A percentile compares a stretch with the other conserved stretches of the same genome.
Evolutionary conservation across 192 early-diverging fungal species (phyloP).

Genomic region (Linnemannia exigua): DNA sequence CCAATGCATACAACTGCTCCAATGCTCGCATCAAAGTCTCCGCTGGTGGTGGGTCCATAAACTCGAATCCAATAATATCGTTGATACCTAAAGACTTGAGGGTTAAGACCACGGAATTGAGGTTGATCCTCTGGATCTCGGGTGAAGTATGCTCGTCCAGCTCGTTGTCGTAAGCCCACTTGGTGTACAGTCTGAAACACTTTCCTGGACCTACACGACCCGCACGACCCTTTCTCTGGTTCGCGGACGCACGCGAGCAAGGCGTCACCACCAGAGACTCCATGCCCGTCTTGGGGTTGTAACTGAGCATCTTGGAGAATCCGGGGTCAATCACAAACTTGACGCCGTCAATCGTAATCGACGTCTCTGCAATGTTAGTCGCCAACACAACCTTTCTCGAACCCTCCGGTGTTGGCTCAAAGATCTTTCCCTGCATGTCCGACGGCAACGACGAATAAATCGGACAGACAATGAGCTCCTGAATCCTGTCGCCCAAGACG

Average conservation of each 20-base stretch:
- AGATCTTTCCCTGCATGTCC: conserved; percentile 97
- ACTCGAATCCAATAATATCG: conserved; percentile 97
- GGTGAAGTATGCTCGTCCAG: conserved; percentile 95
- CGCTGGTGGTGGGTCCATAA: conserved; percentile 97
- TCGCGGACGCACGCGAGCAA: conserved; percentile 93
- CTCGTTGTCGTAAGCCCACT: conserved; percentile 93
- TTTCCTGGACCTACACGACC: conserved; percentile 97
- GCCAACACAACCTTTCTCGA: conserved; percentile 95
- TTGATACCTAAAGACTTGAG: conserved; percentile 97
- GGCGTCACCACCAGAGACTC: conserved; percentile 97
- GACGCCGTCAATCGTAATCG: conserved; percentile 97
- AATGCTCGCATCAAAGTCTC: conserved; percentile 93
- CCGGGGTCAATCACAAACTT: conserved; percentile 98
- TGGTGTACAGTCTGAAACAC: conserved; percentile 96
- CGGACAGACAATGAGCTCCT: conserved; percentile 93
- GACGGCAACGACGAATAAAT: conserved; percentile 97
- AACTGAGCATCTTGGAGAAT: conserved; percentile 96
- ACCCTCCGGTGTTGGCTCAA: conserved; percentile 96
- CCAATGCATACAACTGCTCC: conserved; percentile 92
- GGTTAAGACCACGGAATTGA: conserved; percentile 89
- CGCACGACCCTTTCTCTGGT: conserved; percentile 95
- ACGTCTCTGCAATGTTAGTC: conserved; percentile 99
- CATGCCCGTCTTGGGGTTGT: conserved; percentile 96
- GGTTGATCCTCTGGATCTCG: conserved; percentile 97
- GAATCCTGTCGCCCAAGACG: conserved; percentile 88